Evolutionary conservation across 129 eudicot species (phyloP).

Genomic region (Logfia minima): DNA sequence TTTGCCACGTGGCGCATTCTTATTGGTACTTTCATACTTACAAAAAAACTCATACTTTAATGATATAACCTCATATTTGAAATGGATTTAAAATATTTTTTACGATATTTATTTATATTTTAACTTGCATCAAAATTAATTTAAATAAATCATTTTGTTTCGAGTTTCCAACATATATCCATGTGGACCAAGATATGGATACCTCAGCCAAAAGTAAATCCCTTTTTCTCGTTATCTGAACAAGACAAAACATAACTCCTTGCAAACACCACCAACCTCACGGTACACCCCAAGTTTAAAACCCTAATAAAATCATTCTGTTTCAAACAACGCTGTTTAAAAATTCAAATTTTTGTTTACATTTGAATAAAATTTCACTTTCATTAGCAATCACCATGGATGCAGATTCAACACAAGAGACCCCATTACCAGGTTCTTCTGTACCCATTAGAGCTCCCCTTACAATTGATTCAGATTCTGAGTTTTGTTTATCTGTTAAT

Average conservation of each 20-base stretch:
- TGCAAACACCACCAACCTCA: constrained; percentile 24
- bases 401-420: constrained; percentile 34
- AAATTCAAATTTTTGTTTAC: background rate
- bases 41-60: too few species aligned
- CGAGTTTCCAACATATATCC: background rate
- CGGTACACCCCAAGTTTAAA: background rate
- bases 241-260: constrained; percentile 34
- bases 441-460: constrained; percentile 81
- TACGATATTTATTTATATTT: too few species aligned
- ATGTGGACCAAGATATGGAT: constrained; percentile 13
- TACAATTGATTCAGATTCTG: constrained; percentile 74
- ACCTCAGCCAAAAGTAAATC: background rate
- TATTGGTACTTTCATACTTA: too few species aligned
- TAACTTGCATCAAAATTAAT: too few species aligned
- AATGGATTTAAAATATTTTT: too few species aligned
- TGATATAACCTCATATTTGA: too few species aligned
- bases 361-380: background rate
- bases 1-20: too few species aligned
- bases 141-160: background rate
- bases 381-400: constrained; percentile 40
- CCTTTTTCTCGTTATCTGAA: constrained; percentile 15
- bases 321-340: constrained; percentile 17
- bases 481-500: constrained; percentile 34
- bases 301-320: constrained; percentile 9
- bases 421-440: constrained; percentile 59